These are phyloP conservation scores for Boletus semigastroideus DNA, from an alignment of 1,284 basidiomycete species.

Conservation along the genomic window DNA sequence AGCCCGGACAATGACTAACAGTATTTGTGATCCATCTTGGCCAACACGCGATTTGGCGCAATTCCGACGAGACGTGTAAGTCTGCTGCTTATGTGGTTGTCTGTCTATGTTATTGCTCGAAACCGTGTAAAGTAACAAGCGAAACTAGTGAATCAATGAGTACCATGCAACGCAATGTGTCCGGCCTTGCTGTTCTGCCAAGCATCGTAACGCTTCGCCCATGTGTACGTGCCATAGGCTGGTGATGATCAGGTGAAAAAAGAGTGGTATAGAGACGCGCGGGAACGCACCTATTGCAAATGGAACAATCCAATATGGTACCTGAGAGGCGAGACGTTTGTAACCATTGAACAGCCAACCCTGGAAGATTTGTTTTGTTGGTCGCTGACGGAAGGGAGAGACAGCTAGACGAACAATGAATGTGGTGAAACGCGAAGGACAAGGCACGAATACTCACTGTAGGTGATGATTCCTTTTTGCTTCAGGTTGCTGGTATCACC, in stretches of 20 bases:
- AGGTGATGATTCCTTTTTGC: slow-evolving; percentile 80
- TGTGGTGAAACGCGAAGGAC: neutral
- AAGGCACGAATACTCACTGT: slow-evolving; percentile 60
- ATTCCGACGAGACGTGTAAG: neutral
- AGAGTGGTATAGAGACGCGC: neutral
- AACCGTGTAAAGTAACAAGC: slow-evolving; percentile 13
- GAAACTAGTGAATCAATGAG: slow-evolving; percentile 20
- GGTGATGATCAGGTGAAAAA: slow-evolving; percentile 3
- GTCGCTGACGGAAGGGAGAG: slow-evolving; percentile 79
- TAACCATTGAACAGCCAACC: slow-evolving; percentile 88
- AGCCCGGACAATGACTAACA: slow-evolving; percentile 21
- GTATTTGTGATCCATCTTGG: slow-evolving; percentile 11
- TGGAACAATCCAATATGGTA: slow-evolving; percentile 81
- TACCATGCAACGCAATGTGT: slow-evolving; percentile 53
- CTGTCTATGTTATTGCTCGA: slow-evolving; percentile 19
- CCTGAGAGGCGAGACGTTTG: slow-evolving; percentile 71
- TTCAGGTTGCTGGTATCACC: slow-evolving; percentile 70
- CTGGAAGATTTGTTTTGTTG: slow-evolving; percentile 68
- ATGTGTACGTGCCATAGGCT: slow-evolving; percentile 86
- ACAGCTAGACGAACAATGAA: slow-evolving; percentile 51
- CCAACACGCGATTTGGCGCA: slow-evolving; percentile 6
- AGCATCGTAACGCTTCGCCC: slow-evolving; percentile 72
- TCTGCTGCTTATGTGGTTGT: neutral
- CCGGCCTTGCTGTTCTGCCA: slow-evolving; percentile 82
- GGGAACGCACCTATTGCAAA: slow-evolving; percentile 69